phyloP scores from a whole-genome alignment of 331 rosid genomes.

The Malus hybrid region DNA sequence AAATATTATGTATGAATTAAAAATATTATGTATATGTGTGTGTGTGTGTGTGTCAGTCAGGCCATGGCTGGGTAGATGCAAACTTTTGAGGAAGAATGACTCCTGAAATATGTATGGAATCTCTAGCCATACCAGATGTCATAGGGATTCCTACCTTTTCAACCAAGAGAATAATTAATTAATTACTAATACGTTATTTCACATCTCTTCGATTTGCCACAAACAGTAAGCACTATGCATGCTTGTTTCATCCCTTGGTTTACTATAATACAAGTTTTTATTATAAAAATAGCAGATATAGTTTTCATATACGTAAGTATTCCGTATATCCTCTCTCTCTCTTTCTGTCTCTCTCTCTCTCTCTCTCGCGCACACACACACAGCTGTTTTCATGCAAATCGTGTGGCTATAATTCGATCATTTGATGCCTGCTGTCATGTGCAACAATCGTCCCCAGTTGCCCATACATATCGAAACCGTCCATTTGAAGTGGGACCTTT shows the following conservation, averaged over 20 bases:
- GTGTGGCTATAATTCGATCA: neutral
- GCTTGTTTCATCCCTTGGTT: neutral
- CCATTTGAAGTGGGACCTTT: conserved; percentile 5
- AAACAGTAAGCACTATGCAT: neutral
- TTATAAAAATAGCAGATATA: neutral
- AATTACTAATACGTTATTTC: neutral
- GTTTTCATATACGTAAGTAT: neutral
- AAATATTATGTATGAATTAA: neutral
- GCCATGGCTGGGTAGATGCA: neutral
- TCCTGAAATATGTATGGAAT: neutral
- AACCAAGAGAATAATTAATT: neutral
- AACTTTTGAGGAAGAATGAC: neutral
- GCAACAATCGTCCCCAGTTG: neutral
- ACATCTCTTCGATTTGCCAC: neutral
- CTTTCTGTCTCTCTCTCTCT: neutral
- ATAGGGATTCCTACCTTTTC: neutral
- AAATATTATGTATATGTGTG: neutral
- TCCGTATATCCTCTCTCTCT: neutral
- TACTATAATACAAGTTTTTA: neutral
- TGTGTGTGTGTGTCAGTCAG: neutral
- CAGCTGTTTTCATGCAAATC: conserved; percentile 6
- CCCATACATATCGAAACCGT: neutral
- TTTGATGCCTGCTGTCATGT: neutral
- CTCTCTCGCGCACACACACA: neutral
- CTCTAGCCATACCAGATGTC: neutral